Conservation (phyloP, 2,329 filamentous ascomycete species). For the Clarireedia hainanense region DNA sequence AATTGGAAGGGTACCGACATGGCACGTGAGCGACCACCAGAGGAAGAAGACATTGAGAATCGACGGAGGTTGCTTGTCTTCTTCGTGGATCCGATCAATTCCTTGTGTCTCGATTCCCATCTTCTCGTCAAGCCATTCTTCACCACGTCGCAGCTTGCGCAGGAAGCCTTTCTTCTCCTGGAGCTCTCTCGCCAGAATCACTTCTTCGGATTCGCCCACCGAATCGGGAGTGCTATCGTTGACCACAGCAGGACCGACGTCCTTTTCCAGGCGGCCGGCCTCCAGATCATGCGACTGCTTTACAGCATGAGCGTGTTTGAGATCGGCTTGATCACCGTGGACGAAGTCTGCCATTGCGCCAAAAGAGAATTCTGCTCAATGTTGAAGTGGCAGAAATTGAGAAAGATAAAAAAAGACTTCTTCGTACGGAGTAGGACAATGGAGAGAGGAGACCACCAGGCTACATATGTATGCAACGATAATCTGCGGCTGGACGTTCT, state of each 20-base stretch:
- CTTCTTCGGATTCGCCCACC: slow-evolving; percentile 11
- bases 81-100: slow-evolving; percentile 38
- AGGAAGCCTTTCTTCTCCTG: slow-evolving; percentile 19
- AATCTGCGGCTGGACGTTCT: slow-evolving; percentile 5
- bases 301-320: slow-evolving; percentile 15
- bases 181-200: slow-evolving; percentile 21
- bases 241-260: slow-evolving; percentile 3
- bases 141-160: slow-evolving; percentile 28
- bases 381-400: background rate
- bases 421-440: slow-evolving; percentile 1
- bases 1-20: slow-evolving; percentile 32
- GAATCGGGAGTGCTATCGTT: slow-evolving; percentile 1
- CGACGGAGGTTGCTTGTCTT: slow-evolving; percentile 36
- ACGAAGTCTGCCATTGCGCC: slow-evolving; percentile 19
- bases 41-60: slow-evolving; percentile 36
- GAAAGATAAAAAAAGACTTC: slow-evolving; percentile 1
- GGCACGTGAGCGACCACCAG: slow-evolving; percentile 37
- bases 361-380: background rate
- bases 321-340: slow-evolving; percentile 23
- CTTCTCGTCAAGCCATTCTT: slow-evolving; percentile 36
- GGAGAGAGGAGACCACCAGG: background rate
- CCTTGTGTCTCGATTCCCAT: slow-evolving; percentile 41
- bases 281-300: slow-evolving; percentile 21
- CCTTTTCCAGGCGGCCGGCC: slow-evolving; percentile 14
- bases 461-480: slow-evolving; percentile 10